A percentile compares a stretch with the other conserved stretches of the same genome.
phyloP scores from a whole-genome alignment of 306 rosid species.

The Ziziphus jujuba region DNA sequence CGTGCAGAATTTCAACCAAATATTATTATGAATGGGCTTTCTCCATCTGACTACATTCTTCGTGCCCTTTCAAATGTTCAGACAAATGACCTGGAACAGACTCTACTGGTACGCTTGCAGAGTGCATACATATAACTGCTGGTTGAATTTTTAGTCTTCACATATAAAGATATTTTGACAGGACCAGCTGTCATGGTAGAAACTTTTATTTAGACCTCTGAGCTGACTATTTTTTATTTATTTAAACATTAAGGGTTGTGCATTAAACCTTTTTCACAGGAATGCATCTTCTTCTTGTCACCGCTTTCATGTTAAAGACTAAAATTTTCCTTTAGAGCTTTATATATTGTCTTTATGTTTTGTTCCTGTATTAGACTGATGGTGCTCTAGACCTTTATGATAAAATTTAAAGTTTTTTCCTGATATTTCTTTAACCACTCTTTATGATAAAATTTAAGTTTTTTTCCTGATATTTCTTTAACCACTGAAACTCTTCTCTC shows the following conservation, averaged over 20 bases:
- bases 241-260: too few relatives aligned
- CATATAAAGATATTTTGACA: background rate
- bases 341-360: too few relatives aligned
- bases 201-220: too few relatives aligned
- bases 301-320: too few relatives aligned
- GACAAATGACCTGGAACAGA: constrained; percentile 87
- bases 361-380: too few relatives aligned
- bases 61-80: constrained; percentile 71
- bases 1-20: constrained; percentile 59
- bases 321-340: too few relatives aligned
- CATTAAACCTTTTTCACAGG: too few relatives aligned
- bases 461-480: background rate
- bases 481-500: constrained; percentile 1
- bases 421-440: background rate
- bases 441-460: too few relatives aligned
- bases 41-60: constrained; percentile 81
- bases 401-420: background rate
- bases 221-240: too few relatives aligned
- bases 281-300: too few relatives aligned
- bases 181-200: background rate
- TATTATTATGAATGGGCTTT: constrained; percentile 63
- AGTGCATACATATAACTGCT: background rate
- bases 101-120: constrained; percentile 64
- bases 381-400: too few relatives aligned
- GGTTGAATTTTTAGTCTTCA: constrained; percentile 9